These are phyloP conservation scores for Lichtheimia corymbifera DNA, from an alignment of 371 early-diverging fungal species.

Conservation along the genomic window DNA sequence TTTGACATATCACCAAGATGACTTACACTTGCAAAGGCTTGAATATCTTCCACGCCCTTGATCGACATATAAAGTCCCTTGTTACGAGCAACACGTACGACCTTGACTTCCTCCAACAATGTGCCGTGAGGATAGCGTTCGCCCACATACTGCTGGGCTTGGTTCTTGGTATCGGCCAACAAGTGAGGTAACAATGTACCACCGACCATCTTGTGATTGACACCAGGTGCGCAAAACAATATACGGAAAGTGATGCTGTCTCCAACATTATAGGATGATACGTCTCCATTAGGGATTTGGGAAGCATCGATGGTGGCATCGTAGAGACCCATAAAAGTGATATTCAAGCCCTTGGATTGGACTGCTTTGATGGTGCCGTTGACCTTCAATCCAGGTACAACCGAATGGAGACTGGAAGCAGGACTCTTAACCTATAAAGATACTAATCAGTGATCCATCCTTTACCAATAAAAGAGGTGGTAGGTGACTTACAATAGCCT, in stretches of 20 bases:
- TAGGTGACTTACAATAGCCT: slow-evolving; percentile 39
- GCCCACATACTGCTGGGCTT: slow-evolving; percentile 19
- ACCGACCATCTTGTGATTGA: slow-evolving; percentile 54
- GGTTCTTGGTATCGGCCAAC: slow-evolving; percentile 32
- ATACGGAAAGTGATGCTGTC: slow-evolving; percentile 62
- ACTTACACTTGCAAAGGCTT: slow-evolving; percentile 65
- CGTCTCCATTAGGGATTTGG: slow-evolving; percentile 56
- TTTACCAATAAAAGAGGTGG: too few relatives aligned
- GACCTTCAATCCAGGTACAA: slow-evolving; percentile 69
- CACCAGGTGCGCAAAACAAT: slow-evolving; percentile 55
- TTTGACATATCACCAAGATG: neutral
- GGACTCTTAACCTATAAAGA: slow-evolving; percentile 36
- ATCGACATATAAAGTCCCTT: slow-evolving; percentile 60
- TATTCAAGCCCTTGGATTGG: slow-evolving; percentile 58
- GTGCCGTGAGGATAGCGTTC: slow-evolving; percentile 56
- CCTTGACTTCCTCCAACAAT: slow-evolving; percentile 56
- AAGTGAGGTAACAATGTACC: slow-evolving; percentile 60
- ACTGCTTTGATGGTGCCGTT: slow-evolving; percentile 54
- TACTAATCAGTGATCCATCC: neutral
- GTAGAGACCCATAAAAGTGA: slow-evolving; percentile 73
- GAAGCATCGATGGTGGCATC: slow-evolving; percentile 55
- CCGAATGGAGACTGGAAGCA: slow-evolving; percentile 55
- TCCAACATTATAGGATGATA: slow-evolving; percentile 48
- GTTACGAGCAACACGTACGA: slow-evolving; percentile 51
- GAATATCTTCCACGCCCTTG: slow-evolving; percentile 44